Evolutionary conservation across 805 yeast genomes (phyloP), one percentile per base, ranked within the genome.

Genomic region (Pichia exigua): DNA sequence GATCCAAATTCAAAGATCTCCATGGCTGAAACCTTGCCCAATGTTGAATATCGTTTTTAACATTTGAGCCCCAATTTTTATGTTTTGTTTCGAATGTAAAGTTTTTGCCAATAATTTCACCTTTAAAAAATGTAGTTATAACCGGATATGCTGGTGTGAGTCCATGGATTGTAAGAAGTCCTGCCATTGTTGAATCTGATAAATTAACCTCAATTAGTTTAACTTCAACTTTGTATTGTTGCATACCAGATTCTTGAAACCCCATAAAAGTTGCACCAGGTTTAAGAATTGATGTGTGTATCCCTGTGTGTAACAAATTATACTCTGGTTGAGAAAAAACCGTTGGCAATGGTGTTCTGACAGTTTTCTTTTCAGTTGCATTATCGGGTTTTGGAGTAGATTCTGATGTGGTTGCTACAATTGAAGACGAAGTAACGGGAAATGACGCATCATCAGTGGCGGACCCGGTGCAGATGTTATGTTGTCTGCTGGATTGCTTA

Each of bases 201-300:
- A 85, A 67, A 65, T 87, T 89, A n/a, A 86, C 85, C 45, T 77
- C 77, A 64, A 83, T 78, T 57, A 87, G 69, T 59, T 82, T 87
- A 21, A 86, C 88, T 42, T 75, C 70, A 20, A 87, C 88, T 56
- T 81, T 83, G 64, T 82, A 85, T 4, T 79, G 76, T 3, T 80
- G 74, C 53, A 77, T 69, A 0, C 86, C 88, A 12, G 87, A 79
- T 60, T 81, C 85, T 61, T 87, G 95, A 22, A 81, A 76, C 2
- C 95, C 95, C 10, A 72, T 62, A 57, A 82, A 87, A 39, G 61
- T 68, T 26, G 87, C 73, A 45, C 85, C 83, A 3, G 90, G 83
- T 51, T 78, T 76, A 20, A 87, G 68, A 50, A 76, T 78, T 48
- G 77, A 44, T 22, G 51, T 44, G 10, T 38, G 20, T 11, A 12